Evolutionary conservation across 2,329 filamentous ascomycete species (phyloP).

Genomic region (Colletotrichum lindemuthianum): DNA sequence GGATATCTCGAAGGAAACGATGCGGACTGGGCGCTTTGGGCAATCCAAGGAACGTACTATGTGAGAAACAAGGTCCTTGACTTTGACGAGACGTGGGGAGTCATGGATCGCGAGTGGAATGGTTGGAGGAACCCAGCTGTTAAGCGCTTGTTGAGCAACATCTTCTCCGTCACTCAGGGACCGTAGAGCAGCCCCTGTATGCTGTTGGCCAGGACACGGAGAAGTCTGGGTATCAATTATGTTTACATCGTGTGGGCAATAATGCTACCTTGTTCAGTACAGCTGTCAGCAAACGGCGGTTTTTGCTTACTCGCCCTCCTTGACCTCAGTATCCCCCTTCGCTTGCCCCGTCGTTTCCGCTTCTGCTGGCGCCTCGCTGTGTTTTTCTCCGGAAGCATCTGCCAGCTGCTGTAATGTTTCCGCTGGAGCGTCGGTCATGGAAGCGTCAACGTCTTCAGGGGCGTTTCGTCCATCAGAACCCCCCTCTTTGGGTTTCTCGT

Average conservation of each 20-base stretch:
- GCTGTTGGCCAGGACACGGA: not conserved
- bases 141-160: conserved; percentile 47
- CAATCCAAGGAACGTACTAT: conserved; percentile 68
- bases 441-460: conserved; percentile 5
- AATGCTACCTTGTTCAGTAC: not conserved
- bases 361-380: not conserved
- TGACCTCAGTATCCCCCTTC: not conserved
- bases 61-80: conserved; percentile 60
- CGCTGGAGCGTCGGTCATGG: conserved; percentile 27
- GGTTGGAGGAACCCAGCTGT: conserved; percentile 51
- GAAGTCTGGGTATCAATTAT: not conserved
- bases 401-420: not conserved
- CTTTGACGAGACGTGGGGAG: conserved; percentile 63
- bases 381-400: not conserved
- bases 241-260: not conserved
- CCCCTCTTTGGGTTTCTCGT: conserved; percentile 11
- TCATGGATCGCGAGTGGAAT: conserved; percentile 55
- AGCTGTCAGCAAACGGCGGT: too few species aligned
- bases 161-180: conserved; percentile 50
- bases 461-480: conserved; percentile 2
- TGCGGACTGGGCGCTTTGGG: conserved; percentile 69
- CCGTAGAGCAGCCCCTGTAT: conserved; percentile 39
- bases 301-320: too few species aligned
- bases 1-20: conserved; percentile 65
- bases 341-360: not conserved